Base-by-base conservation (phyloP, 371 early-diverging fungal genomes). In the Mortierella sp. region DNA sequence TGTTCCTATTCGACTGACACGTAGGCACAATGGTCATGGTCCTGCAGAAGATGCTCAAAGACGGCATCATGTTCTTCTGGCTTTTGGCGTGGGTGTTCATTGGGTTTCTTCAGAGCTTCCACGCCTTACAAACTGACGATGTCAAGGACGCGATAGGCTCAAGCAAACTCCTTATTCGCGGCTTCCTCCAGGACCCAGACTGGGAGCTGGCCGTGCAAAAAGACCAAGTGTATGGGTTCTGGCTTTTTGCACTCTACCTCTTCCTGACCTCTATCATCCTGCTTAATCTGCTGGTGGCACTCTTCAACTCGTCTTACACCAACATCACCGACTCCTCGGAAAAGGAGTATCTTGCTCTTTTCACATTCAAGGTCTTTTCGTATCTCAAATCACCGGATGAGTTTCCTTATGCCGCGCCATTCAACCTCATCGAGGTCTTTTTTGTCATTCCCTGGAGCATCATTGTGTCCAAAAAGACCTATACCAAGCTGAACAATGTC, bases 21-120 rank as follows among this genome's bases (percentile, higher is more conserved):
- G 41, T 55, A 70, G 81, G 81, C 28, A 73, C 79, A 1, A 72
- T 72, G 65, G 51, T 75, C 34, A 78, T 80, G 61, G 79, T 80
- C 19, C 49, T 79, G 37, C 81, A 79, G 64, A 72, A 69, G 55
- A 80, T 80, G 81, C 53, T 80, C 39, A 80, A 79, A 60, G 81
- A 80, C 14, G 80, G 75, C 6, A 65, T 79, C 59, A 78, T 80
- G 75, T 80, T 80, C 59, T 80, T 80, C 52, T 80, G 73, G 73
- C 60, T 80, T 3, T 51, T 79, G 37, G 54, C 79, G n/a, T 80
- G 79, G 81, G 75, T 80, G 21, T 72, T 57, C 37, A 67, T 80
- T 11, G 80, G 80, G 14, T 80, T 78, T 56, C 56, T 72, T 42
- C 80, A 80, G 44, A 72, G 69, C 12, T 69, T 80, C 56, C 64